Evolutionary conservation across 768 basidiomycete genomes (phyloP).

Genomic region (Steccherinum ochraceum): DNA sequence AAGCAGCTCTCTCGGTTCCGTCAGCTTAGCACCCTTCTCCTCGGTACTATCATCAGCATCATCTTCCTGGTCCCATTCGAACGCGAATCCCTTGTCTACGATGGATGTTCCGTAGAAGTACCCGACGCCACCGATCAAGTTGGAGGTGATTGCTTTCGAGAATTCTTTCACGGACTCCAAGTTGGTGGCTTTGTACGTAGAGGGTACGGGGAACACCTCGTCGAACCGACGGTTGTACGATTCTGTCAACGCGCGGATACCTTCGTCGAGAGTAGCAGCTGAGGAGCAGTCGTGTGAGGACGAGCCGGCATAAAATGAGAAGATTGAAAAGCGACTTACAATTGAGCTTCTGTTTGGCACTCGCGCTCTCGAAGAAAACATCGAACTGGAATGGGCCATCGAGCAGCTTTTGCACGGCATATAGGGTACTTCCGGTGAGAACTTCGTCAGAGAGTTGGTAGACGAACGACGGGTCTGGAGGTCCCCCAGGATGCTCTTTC

Average conservation of each 20-base stretch:
- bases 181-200: slow-evolving; percentile 42
- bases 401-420: slow-evolving; percentile 80
- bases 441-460: slow-evolving; percentile 74
- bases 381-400: slow-evolving; percentile 88
- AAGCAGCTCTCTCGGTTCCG: slow-evolving; percentile 69
- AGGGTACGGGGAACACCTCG: slow-evolving; percentile 59
- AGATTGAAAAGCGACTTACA: slow-evolving; percentile 34
- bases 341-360: slow-evolving; percentile 55
- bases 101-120: slow-evolving; percentile 93
- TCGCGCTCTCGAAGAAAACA: slow-evolving; percentile 77
- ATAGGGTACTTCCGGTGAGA: slow-evolving; percentile 70
- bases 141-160: slow-evolving; percentile 86
- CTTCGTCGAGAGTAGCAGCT: slow-evolving; percentile 64
- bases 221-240: slow-evolving; percentile 66
- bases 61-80: slow-evolving; percentile 84
- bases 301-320: no score
- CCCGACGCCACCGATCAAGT: slow-evolving; percentile 87
- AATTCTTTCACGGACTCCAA: slow-evolving; percentile 55
- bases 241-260: slow-evolving; percentile 57
- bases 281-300: slow-evolving; percentile 3
- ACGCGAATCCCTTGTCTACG: slow-evolving; percentile 76
- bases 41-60: slow-evolving; percentile 42
- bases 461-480: slow-evolving; percentile 77
- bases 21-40: slow-evolving; percentile 56
- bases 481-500: slow-evolving; percentile 36